These are phyloP conservation scores for Suillus tomentosus DNA, from an alignment of 768 basidiomycete species.

Conservation along the genomic window DNA sequence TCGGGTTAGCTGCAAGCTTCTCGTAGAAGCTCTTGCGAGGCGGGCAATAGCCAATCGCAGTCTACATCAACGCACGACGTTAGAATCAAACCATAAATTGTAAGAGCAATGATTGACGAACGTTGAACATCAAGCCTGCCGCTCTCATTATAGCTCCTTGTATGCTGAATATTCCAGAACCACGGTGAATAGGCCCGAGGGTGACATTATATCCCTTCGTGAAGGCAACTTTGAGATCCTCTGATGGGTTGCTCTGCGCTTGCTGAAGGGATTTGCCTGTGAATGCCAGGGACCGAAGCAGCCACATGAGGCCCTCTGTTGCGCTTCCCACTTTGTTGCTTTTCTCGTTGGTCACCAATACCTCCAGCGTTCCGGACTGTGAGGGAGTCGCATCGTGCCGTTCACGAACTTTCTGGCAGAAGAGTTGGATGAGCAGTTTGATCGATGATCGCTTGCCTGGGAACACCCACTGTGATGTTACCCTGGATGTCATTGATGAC, in stretches of 20 bases:
- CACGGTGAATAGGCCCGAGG: slow-evolving; percentile 4
- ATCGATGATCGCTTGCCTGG: not conserved
- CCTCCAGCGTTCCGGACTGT: slow-evolving; percentile 77
- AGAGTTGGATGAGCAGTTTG: not conserved
- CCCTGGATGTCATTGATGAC: slow-evolving; percentile 89
- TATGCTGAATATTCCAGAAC: not conserved
- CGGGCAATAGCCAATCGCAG: slow-evolving; percentile 64
- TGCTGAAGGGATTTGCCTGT: slow-evolving; percentile 79
- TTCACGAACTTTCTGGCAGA: slow-evolving; percentile 80
- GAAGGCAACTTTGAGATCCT: slow-evolving; percentile 69
- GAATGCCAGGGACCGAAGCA: slow-evolving; percentile 88
- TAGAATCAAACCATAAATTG: not conserved
- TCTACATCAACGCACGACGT: slow-evolving; percentile 38
- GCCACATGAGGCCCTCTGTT: slow-evolving; percentile 93
- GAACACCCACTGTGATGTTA: slow-evolving; percentile 78
- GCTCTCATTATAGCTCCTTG: slow-evolving; percentile 7
- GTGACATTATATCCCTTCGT: slow-evolving; percentile 69
- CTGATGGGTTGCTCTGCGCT: slow-evolving; percentile 60
- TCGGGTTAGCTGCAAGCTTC: slow-evolving; percentile 59
- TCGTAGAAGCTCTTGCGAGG: slow-evolving; percentile 62
- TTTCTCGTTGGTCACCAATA: slow-evolving; percentile 82
- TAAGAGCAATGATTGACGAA: not conserved
- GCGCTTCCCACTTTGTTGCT: slow-evolving; percentile 84
- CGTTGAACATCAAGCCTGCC: slow-evolving; percentile 8
- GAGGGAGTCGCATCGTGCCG: slow-evolving; percentile 70